Evolutionary conservation across 2,329 filamentous ascomycete species (phyloP).

Genomic region (Lachnum nothofagi): DNA sequence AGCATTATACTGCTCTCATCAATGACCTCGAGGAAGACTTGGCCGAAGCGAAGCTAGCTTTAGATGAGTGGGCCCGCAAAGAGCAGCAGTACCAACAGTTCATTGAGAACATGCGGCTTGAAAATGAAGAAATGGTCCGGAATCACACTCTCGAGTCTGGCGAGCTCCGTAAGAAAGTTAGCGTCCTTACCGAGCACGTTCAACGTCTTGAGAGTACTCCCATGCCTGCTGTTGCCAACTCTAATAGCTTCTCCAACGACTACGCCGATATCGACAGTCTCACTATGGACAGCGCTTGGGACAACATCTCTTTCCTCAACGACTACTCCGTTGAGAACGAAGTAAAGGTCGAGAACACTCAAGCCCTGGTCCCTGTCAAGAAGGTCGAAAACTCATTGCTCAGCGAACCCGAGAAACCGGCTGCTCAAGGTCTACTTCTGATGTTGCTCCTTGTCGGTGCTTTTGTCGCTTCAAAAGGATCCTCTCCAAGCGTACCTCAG

Average conservation of each 20-base stretch:
- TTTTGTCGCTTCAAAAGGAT: slow-evolving; percentile 84
- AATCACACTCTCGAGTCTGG: slow-evolving; percentile 84
- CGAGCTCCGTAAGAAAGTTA: slow-evolving; percentile 88
- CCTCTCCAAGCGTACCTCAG: slow-evolving; percentile 65
- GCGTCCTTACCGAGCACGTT: slow-evolving; percentile 68
- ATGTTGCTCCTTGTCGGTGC: slow-evolving; percentile 97
- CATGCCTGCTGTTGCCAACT: slow-evolving; percentile 47
- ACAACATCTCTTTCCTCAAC: slow-evolving; percentile 72
- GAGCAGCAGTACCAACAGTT: slow-evolving; percentile 71
- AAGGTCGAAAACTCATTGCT: slow-evolving; percentile 45
- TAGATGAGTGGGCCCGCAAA: slow-evolving; percentile 66
- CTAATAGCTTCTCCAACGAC: slow-evolving; percentile 61
- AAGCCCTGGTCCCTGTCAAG: slow-evolving; percentile 45
- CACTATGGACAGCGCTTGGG: slow-evolving; percentile 76
- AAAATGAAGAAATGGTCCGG: slow-evolving; percentile 89
- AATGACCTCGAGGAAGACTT: slow-evolving; percentile 74
- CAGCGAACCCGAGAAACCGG: slow-evolving; percentile 54
- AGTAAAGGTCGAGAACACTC: slow-evolving; percentile 51
- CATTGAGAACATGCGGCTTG: slow-evolving; percentile 70
- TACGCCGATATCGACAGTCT: slow-evolving; percentile 81
- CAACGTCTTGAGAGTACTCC: slow-evolving; percentile 63
- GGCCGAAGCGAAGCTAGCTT: slow-evolving; percentile 59
- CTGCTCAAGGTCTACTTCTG: slow-evolving; percentile 77
- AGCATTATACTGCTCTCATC: slow-evolving; percentile 75
- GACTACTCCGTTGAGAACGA: slow-evolving; percentile 62